Percentiles rank a stretch among this genome's conserved stretches.
Conservation (phyloP, 2,329 filamentous ascomycete species). For the Aciculosporium take region DNA sequence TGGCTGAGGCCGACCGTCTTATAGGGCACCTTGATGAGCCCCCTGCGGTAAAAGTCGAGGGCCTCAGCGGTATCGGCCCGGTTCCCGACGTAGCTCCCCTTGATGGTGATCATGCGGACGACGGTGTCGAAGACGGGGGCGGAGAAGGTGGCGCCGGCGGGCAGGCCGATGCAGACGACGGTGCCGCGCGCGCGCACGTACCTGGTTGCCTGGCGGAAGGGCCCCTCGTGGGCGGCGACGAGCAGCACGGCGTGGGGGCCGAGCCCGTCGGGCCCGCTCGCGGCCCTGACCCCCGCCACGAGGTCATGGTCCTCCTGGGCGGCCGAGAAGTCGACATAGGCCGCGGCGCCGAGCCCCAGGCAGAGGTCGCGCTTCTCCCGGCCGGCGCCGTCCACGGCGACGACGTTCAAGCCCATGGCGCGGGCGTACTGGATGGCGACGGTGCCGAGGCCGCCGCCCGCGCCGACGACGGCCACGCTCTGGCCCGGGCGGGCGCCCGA, state of each 20-base stretch:
- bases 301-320: constrained; percentile 61
- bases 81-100: constrained; percentile 89
- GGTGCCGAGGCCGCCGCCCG: constrained; percentile 68
- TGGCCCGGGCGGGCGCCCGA: constrained; percentile 61
- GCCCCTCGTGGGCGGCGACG: constrained; percentile 75
- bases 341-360: constrained; percentile 52
- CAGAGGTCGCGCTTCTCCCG: constrained; percentile 60
- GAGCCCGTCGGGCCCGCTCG: constrained; percentile 63
- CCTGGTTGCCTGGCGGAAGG: constrained; percentile 85
- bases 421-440: constrained; percentile 76
- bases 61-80: constrained; percentile 78
- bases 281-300: constrained; percentile 69
- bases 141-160: constrained; percentile 61
- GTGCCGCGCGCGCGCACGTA: constrained; percentile 74
- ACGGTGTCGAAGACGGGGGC: constrained; percentile 86
- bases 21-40: constrained; percentile 75
- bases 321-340: constrained; percentile 68
- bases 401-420: constrained; percentile 70
- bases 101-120: constrained; percentile 79
- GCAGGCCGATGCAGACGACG: constrained; percentile 81
- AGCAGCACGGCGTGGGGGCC: constrained; percentile 81
- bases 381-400: constrained; percentile 71
- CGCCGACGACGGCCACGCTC: constrained; percentile 71
- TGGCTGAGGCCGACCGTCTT: constrained; percentile 73
- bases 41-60: constrained; percentile 74